Conservation (phyloP, 331 rosid genomes). For the Prunus yedoensis region DNA sequence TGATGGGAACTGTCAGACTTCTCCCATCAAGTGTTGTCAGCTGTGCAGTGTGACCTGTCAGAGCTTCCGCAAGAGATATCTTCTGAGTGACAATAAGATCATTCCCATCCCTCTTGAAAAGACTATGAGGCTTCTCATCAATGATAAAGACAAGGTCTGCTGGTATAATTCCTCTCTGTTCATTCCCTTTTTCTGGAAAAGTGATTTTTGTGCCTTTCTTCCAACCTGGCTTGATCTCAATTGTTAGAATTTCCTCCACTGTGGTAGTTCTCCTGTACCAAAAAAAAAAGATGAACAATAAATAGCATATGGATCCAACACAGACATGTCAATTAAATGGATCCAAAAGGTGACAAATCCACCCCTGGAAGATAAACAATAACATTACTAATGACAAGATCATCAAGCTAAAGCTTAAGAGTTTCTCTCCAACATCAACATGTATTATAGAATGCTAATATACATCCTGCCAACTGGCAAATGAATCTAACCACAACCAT, state of each 20-base stretch:
- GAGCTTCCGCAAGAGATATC: conserved; percentile 75
- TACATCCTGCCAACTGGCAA: not conserved
- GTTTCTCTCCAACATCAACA: not conserved
- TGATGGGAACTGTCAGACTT: conserved; percentile 50
- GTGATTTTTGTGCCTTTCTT: conserved; percentile 93
- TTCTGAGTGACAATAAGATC: conserved; percentile 71
- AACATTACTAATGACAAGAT: not conserved
- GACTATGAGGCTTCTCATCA: conserved; percentile 78
- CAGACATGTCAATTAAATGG: not conserved
- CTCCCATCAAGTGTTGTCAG: conserved; percentile 74
- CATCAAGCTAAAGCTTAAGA: conserved; percentile 1
- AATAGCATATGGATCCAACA: conserved; percentile 4
- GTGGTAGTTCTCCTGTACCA: conserved; percentile 58
- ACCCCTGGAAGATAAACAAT: not conserved
- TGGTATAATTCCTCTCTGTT: conserved; percentile 68
- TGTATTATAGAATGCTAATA: not conserved
- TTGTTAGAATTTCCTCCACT: conserved; percentile 82
- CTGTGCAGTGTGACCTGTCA: conserved; percentile 73
- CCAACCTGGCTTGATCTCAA: conserved; percentile 94
- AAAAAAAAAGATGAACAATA: conserved; percentile 2
- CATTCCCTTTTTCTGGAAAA: conserved; percentile 89
- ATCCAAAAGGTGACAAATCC: not conserved
- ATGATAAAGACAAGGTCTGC: conserved; percentile 84
- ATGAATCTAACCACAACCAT: not conserved
- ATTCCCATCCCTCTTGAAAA: conserved; percentile 79